Evolutionary conservation across 2,329 filamentous ascomycete species (phyloP).

Genomic region (Trichoderma polysporum): DNA sequence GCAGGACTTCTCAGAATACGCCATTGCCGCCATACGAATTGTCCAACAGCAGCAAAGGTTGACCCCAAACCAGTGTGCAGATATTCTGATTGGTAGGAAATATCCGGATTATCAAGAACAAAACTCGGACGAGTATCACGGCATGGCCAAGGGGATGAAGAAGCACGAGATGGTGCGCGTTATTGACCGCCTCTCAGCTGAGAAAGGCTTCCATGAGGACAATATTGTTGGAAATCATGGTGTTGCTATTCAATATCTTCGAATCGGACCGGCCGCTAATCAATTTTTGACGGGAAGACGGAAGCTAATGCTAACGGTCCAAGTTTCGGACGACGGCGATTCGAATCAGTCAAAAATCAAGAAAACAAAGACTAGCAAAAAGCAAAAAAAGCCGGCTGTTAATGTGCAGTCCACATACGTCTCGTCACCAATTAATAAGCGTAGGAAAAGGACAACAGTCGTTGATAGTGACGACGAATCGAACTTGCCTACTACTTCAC

Average conservation of each 20-base stretch:
- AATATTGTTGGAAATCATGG: conserved; percentile 53
- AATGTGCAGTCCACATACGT: conserved; percentile 49
- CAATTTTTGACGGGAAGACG: conserved; percentile 46
- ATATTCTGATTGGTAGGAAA: conserved; percentile 73
- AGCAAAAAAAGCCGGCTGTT: conserved; percentile 34
- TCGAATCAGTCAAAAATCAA: conserved; percentile 35
- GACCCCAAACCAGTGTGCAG: conserved; percentile 78
- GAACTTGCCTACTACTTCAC: conserved; percentile 42
- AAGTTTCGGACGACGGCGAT: conserved; percentile 36
- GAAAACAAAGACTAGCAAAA: conserved; percentile 40
- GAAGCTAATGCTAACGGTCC: conserved; percentile 47
- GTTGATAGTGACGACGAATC: conserved; percentile 31
- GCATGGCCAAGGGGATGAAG: conserved; percentile 67
- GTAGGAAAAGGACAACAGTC: conserved; percentile 30
- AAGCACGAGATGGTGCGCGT: conserved; percentile 78
- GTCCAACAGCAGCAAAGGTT: conserved; percentile 62
- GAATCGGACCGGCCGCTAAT: conserved; percentile 43
- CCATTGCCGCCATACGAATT: conserved; percentile 67
- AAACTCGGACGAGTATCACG: conserved; percentile 60
- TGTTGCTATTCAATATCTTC: conserved; percentile 74
- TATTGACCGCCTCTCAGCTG: conserved; percentile 72
- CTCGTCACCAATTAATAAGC: conserved; percentile 51
- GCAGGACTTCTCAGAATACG: conserved; percentile 75
- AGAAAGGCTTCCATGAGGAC: conserved; percentile 71
- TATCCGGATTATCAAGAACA: conserved; percentile 56